Evolutionary conservation across 1,284 basidiomycete species (phyloP).

Genomic region (Microbotryum saponariae): DNA sequence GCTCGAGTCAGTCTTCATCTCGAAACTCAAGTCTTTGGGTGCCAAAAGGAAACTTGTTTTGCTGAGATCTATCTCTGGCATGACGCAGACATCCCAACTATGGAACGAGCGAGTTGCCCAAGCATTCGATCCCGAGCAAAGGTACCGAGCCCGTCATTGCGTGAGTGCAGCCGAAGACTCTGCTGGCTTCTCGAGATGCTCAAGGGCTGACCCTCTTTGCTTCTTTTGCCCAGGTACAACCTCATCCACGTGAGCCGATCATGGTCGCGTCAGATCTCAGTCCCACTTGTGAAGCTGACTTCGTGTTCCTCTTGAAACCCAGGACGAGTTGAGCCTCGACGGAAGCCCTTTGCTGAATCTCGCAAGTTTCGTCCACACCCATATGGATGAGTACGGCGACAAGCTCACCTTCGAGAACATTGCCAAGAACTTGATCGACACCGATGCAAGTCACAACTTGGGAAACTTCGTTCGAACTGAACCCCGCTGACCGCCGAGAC

Average conservation of each 20-base stretch:
- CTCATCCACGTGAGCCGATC: too few relatives aligned
- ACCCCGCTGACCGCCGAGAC: not conserved
- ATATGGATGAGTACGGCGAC: conserved; percentile 13
- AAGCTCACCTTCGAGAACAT: conserved; percentile 70
- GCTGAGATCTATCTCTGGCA: not conserved
- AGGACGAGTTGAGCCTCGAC: conserved; percentile 73
- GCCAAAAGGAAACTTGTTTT: conserved; percentile 3
- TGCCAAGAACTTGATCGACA: conserved; percentile 70
- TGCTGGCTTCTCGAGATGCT: too few relatives aligned
- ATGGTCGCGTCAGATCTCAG: too few relatives aligned
- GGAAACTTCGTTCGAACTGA: conserved; percentile 36
- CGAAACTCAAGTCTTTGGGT: not conserved
- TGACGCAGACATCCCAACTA: conserved; percentile 7
- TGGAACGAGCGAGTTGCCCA: conserved; percentile 36
- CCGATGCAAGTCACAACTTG: conserved; percentile 62
- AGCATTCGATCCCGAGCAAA: conserved; percentile 10
- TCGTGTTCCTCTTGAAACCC: conserved; percentile 62
- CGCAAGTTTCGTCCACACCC: conserved; percentile 50
- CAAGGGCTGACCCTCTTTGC: too few relatives aligned
- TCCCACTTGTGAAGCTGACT: not conserved
- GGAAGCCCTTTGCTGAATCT: conserved; percentile 72
- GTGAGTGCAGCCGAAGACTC: too few relatives aligned
- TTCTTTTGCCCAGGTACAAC: too few relatives aligned
- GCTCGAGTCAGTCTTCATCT: not conserved
- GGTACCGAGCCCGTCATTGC: not conserved